These are phyloP conservation scores for Pterocarpus macrocarpus DNA, from an alignment of 306 rosid genomes.

Conservation along the genomic window DNA sequence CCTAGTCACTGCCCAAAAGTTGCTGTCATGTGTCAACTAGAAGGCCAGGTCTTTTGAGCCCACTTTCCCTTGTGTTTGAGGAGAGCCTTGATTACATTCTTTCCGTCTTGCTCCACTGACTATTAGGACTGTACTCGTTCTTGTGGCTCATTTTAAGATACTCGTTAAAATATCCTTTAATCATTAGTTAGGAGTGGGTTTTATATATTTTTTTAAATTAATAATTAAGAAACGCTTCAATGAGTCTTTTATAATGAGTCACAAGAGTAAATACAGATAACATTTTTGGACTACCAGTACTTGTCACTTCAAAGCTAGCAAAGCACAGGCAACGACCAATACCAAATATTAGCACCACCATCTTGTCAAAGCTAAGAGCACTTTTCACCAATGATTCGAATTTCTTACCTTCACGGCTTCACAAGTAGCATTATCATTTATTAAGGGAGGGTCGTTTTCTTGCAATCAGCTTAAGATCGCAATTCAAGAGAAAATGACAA, in stretches of 20 bases:
- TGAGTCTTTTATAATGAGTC: too few relatives aligned
- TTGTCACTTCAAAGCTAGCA: constrained; percentile 14
- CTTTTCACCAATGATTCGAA: constrained; percentile 8
- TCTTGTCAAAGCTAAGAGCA: constrained; percentile 11
- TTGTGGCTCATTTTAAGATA: too few relatives aligned
- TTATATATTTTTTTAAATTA: too few relatives aligned
- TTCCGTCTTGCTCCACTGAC: too few relatives aligned
- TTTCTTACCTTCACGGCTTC: neutral
- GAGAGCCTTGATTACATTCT: neutral
- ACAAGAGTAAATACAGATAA: too few relatives aligned
- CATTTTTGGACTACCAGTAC: neutral
- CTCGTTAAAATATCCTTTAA: too few relatives aligned
- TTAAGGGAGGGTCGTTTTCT: neutral
- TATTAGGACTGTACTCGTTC: too few relatives aligned
- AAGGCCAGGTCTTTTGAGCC: neutral
- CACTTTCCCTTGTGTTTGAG: constrained; percentile 30
- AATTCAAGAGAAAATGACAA: constrained; percentile 5
- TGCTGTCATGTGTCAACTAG: neutral
- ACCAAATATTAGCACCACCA: constrained; percentile 5
- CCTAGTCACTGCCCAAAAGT: neutral
- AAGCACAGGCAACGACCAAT: neutral
- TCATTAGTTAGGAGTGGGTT: too few relatives aligned
- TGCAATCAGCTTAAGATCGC: neutral
- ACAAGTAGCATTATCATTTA: constrained; percentile 12
- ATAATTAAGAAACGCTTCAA: too few relatives aligned